Conservation (phyloP, 805 yeast genomes). For the Naumovozyma baii region DNA sequence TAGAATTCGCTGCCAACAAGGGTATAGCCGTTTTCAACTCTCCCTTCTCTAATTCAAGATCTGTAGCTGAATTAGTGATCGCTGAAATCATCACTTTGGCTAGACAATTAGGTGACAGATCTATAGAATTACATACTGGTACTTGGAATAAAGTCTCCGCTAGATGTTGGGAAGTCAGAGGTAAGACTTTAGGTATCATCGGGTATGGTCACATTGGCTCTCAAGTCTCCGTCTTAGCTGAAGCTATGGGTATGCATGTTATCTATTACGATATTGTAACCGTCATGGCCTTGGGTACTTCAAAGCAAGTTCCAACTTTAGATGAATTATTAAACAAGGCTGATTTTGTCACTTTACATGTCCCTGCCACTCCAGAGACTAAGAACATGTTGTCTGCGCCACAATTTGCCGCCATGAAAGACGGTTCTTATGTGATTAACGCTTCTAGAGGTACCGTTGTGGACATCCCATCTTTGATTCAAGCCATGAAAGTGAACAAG, state of each 20-base stretch:
- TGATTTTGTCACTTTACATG: conserved; percentile 89
- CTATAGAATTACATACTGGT: conserved; percentile 90
- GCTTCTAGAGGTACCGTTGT: conserved; percentile 97
- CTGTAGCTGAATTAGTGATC: conserved; percentile 95
- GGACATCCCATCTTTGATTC: conserved; percentile 87
- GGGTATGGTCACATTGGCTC: conserved; percentile 99
- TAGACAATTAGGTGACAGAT: conserved; percentile 94
- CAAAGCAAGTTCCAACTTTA: conserved; percentile 80
- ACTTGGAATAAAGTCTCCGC: conserved; percentile 95
- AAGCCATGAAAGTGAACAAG: conserved; percentile 86
- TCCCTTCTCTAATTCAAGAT: conserved; percentile 96
- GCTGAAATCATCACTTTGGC: conserved; percentile 91
- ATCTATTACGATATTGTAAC: conserved; percentile 83
- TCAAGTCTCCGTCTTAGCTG: conserved; percentile 93
- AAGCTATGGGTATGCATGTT: conserved; percentile 95
- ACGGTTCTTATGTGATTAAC: conserved; percentile 87
- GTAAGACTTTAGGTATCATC: conserved; percentile 91
- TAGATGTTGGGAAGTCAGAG: conserved; percentile 98
- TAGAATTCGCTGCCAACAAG: conserved; percentile 78
- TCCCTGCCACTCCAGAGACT: conserved; percentile 90
- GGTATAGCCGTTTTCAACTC: conserved; percentile 98
- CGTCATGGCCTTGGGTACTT: conserved; percentile 95
- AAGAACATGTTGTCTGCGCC: conserved; percentile 80
- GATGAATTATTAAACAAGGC: conserved; percentile 71
- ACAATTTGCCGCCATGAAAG: conserved; percentile 92